A percentile compares a stretch with the other conserved stretches of the same genome.
Evolutionary conservation across 2,329 filamentous ascomycete species (phyloP).

Genomic region (Periconia macrospinosa): DNA sequence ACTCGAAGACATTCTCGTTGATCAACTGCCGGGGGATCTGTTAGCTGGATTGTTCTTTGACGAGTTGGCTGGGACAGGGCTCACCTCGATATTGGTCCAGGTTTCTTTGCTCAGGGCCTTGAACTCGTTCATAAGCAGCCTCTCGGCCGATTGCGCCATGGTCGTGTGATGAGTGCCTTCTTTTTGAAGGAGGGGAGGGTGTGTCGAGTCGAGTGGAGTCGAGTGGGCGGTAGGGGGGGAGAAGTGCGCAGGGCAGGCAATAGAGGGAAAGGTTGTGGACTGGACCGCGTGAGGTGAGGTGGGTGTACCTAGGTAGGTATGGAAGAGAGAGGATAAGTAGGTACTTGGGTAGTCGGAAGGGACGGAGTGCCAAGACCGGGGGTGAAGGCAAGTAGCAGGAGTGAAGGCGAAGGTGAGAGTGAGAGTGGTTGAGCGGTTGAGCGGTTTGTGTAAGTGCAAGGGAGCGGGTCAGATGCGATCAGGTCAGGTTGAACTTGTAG

Average conservation of each 20-base stretch:
- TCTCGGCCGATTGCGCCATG: slow-evolving; percentile 60
- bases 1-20: slow-evolving; percentile 81
- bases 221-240: neutral
- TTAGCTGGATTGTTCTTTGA: neutral
- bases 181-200: neutral
- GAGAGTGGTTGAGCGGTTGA: too few species aligned
- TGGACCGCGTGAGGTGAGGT: too few species aligned
- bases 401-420: slow-evolving; percentile 8
- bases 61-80: slow-evolving; percentile 21
- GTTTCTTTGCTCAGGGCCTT: slow-evolving; percentile 82
- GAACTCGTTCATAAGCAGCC: slow-evolving; percentile 87
- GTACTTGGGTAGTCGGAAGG: neutral
- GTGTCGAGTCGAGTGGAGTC: neutral
- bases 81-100: slow-evolving; percentile 88
- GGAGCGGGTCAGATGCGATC: too few species aligned
- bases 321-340: neutral
- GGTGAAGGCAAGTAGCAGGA: neutral
- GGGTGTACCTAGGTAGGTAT: neutral
- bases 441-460: too few species aligned
- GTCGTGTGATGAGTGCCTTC: slow-evolving; percentile 1
- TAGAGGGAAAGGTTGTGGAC: too few species aligned
- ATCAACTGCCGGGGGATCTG: slow-evolving; percentile 58
- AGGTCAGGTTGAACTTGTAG: too few species aligned
- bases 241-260: neutral
- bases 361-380: neutral